Conservation (phyloP, 148 eudicot species). For the Camellia sinensis region DNA sequence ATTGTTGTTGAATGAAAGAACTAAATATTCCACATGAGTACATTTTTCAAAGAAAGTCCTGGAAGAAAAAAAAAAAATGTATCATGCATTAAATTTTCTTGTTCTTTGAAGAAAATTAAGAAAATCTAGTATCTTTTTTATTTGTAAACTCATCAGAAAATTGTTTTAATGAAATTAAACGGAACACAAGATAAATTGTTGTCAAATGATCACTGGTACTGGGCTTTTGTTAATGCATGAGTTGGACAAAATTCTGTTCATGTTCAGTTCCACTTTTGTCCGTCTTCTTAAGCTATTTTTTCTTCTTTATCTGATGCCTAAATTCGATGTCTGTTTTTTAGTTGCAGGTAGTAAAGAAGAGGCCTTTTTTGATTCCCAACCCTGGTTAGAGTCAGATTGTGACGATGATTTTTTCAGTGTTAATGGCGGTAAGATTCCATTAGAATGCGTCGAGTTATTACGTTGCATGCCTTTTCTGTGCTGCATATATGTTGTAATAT, state of each 20-base stretch:
- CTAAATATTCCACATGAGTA: too few species aligned
- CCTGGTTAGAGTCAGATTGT: constrained; percentile 84
- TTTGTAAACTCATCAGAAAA: too few species aligned
- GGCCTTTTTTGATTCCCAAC: constrained; percentile 70
- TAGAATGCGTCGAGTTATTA: neutral
- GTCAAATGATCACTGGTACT: neutral
- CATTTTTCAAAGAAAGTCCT: too few species aligned
- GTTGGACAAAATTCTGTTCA: neutral
- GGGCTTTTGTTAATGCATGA: neutral
- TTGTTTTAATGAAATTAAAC: too few species aligned
- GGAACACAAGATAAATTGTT: too few species aligned
- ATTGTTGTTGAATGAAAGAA: too few species aligned
- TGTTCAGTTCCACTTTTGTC: neutral
- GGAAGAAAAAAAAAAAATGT: too few species aligned
- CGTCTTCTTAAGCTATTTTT: neutral
- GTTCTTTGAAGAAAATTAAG: too few species aligned
- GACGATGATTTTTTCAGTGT: constrained; percentile 87
- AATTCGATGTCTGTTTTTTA: neutral
- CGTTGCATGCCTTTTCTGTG: neutral
- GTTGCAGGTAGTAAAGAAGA: constrained; percentile 82
- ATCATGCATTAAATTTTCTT: too few species aligned
- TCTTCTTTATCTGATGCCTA: neutral
- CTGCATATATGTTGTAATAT: too few species aligned
- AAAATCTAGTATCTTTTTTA: too few species aligned
- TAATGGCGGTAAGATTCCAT: constrained; percentile 58